Percentiles rank a stretch among this genome's conserved stretches.
These are phyloP conservation scores for Penicillium manginii DNA, from an alignment of 495 filamentous ascomycete species.

Conservation along the genomic window DNA sequence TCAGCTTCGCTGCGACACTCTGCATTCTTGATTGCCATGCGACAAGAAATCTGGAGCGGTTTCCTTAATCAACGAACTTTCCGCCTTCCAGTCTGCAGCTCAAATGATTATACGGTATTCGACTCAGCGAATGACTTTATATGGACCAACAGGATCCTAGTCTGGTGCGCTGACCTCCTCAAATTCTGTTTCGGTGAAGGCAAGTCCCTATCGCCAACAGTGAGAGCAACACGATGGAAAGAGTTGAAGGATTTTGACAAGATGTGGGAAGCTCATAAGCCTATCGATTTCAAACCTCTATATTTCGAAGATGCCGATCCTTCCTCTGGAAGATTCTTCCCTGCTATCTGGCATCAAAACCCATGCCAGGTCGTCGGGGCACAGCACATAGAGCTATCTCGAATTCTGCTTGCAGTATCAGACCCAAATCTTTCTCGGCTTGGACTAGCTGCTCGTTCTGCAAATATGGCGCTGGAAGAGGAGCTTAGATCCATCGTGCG, in stretches of 20 bases:
- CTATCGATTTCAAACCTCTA: slow-evolving; percentile 19
- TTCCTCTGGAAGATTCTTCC: slow-evolving; percentile 25
- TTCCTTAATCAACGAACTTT: slow-evolving; percentile 37
- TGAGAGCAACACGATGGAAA: slow-evolving; percentile 6
- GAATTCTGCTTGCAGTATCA: slow-evolving; percentile 39
- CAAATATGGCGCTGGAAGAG: slow-evolving; percentile 12
- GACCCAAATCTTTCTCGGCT: slow-evolving; percentile 36
- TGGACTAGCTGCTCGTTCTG: slow-evolving; percentile 26
- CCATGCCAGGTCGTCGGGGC: slow-evolving; percentile 33
- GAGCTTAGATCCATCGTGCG: slow-evolving; percentile 18
- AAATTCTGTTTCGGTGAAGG: slow-evolving; percentile 31
- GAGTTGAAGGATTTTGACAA: slow-evolving; percentile 8
- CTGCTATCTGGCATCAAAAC: slow-evolving; percentile 35
- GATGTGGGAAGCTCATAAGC: slow-evolving; percentile 9
- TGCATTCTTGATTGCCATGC: slow-evolving; percentile 33
- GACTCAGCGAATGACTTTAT: slow-evolving; percentile 28
- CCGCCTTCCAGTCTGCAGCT: slow-evolving; percentile 18
- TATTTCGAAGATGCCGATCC: slow-evolving; percentile 17
- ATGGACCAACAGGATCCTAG: slow-evolving; percentile 33
- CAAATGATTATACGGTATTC: slow-evolving; percentile 22
- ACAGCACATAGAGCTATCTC: slow-evolving; percentile 40
- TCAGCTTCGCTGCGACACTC: slow-evolving; percentile 31
- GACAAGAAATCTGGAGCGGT: slow-evolving; percentile 40
- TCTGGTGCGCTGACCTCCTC: slow-evolving; percentile 30
- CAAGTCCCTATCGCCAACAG: slow-evolving; percentile 4